A percentile compares a stretch with the other conserved stretches of the same genome.
These are phyloP conservation scores for Daldinia sp. DNA, from an alignment of 2,329 filamentous ascomycete species.

Conservation along the genomic window DNA sequence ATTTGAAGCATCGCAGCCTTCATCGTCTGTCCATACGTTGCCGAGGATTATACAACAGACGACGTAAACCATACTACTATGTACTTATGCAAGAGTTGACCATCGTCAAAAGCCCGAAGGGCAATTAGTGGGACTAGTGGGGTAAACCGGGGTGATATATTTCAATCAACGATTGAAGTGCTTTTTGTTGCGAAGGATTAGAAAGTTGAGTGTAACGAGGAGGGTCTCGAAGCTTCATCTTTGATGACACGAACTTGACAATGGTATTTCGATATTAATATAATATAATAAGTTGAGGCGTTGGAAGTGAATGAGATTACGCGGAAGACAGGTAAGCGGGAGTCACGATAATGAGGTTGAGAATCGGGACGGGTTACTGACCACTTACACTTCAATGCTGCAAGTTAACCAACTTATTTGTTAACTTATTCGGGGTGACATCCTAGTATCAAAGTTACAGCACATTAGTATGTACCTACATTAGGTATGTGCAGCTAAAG, in stretches of 20 bases:
- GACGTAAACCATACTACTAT: no score
- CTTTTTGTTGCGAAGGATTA: not conserved
- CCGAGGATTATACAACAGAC: not conserved
- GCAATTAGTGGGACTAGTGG: not conserved
- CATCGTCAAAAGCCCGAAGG: not conserved
- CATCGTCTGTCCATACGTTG: not conserved
- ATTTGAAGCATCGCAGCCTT: not conserved
- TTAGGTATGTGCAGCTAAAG: slow-evolving; percentile 19
- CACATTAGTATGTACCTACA: no score
- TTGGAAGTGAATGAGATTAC: not conserved
- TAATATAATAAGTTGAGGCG: not conserved
- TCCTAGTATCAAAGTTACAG: no score
- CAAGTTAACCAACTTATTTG: no score
- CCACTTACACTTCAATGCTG: no score
- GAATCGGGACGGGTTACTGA: no score
- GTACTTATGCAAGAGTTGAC: no score
- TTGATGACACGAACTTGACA: not conserved
- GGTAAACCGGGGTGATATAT: not conserved
- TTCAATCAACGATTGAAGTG: not conserved
- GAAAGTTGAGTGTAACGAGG: not conserved
- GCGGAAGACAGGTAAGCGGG: not conserved
- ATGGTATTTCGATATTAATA: not conserved
- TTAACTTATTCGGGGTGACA: no score
- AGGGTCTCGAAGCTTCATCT: not conserved
- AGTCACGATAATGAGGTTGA: not conserved